These are phyloP conservation scores for Schizochytrium sp. DNA, from an alignment of 108 stramenopile species.

Conservation along the genomic window DNA sequence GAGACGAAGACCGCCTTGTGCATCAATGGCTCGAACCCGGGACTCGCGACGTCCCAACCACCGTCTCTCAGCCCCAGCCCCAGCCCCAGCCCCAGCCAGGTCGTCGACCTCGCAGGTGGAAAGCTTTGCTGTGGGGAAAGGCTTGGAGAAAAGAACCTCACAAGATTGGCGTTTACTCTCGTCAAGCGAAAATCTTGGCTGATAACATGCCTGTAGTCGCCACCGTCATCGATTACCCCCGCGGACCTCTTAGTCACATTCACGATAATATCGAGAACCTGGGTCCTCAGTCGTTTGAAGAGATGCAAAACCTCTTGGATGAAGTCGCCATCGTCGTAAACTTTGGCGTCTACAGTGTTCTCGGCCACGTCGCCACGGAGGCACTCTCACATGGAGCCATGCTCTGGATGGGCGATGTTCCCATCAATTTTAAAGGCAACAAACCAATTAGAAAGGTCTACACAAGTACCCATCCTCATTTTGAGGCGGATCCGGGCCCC, in stretches of 20 bases:
- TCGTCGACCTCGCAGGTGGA: not conserved
- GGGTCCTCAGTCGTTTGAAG: not conserved
- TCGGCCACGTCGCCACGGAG: not conserved
- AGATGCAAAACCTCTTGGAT: not conserved
- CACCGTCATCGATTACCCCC: not conserved
- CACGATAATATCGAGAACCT: not conserved
- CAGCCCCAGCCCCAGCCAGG: not conserved
- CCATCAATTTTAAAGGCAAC: not conserved
- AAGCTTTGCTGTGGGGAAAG: not conserved
- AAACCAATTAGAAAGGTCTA: not conserved
- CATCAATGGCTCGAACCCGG: too few relatives aligned
- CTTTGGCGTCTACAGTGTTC: not conserved
- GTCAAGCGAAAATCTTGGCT: not conserved
- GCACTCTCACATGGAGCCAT: not conserved
- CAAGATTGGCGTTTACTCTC: not conserved
- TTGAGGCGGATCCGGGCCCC: not conserved
- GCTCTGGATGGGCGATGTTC: not conserved
- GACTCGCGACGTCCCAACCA: too few relatives aligned
- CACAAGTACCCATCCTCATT: not conserved
- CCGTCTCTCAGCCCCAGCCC: too few relatives aligned
- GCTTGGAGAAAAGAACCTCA: not conserved
- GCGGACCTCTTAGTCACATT: not conserved
- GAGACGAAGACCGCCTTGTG: too few relatives aligned
- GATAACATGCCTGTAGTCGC: not conserved
- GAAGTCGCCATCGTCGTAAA: not conserved